A percentile compares a stretch with the other conserved stretches of the same genome.
Evolutionary conservation across 129 eudicot species (phyloP).

Genomic region (Arctium minus): DNA sequence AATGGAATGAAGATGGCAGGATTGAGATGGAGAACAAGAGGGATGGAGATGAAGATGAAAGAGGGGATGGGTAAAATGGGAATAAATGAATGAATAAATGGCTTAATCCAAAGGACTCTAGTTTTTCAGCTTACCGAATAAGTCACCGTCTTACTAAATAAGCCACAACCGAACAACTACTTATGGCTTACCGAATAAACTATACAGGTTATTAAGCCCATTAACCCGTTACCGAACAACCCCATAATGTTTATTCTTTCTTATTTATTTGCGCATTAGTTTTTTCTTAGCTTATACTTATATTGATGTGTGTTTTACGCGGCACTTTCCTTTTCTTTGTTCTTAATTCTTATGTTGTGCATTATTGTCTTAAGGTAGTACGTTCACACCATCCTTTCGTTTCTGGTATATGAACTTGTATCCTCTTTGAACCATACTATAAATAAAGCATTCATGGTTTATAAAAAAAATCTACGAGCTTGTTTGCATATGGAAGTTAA

Average conservation of each 20-base stretch:
- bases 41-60: no score
- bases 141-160: no score
- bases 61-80: no score
- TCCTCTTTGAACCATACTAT: not conserved
- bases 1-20: no score
- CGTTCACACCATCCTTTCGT: not conserved
- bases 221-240: no score
- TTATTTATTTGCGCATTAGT: not conserved
- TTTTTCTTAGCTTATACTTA: not conserved
- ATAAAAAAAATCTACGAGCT: not conserved
- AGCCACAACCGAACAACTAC: no score
- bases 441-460: not conserved
- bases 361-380: not conserved
- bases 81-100: no score
- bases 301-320: not conserved
- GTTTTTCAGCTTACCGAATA: no score
- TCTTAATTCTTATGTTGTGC: not conserved
- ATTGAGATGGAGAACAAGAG: no score
- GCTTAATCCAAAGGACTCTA: no score
- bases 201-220: no score
- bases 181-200: no score
- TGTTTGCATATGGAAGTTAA: slow-evolving; percentile 2
- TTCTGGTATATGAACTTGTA: not conserved
- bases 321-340: not conserved
- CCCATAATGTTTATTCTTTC: not conserved